Evolutionary conservation across 73 alveolate species (phyloP).

Genomic region (Paraurostyla sp.): DNA sequence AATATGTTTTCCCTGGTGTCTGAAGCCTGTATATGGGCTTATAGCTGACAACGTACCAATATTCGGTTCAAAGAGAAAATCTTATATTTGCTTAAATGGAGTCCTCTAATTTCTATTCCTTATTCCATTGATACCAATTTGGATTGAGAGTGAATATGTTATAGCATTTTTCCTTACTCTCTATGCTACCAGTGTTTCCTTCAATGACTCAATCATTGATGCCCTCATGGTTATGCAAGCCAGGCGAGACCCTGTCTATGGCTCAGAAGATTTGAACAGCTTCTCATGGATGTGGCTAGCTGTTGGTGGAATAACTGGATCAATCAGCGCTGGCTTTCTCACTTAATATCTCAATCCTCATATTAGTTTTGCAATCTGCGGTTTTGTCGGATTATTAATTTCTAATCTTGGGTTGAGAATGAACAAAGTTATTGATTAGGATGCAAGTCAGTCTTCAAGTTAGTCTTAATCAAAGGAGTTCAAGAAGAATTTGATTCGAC

Average conservation of each 20-base stretch:
- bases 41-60: constrained; percentile 58
- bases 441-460: too few relatives aligned
- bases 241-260: constrained; percentile 56
- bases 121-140: constrained; percentile 17
- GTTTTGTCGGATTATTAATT: not conserved
- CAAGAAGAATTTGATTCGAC: not conserved
- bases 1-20: constrained; percentile 60
- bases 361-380: constrained; percentile 10
- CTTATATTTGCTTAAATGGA: constrained; percentile 39
- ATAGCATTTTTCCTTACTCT: constrained; percentile 7
- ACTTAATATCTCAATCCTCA: constrained; percentile 43
- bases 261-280: constrained; percentile 67
- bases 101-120: constrained; percentile 7
- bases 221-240: constrained; percentile 70
- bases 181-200: constrained; percentile 26
- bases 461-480: too few relatives aligned
- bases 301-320: constrained; percentile 73
- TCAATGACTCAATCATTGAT: constrained; percentile 55
- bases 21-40: constrained; percentile 58
- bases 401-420: not conserved
- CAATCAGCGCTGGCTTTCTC: constrained; percentile 46
- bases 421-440: constrained; percentile 8
- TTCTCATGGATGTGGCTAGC: constrained; percentile 43
- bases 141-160: not conserved
- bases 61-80: constrained; percentile 27